Evolutionary conservation across 495 filamentous ascomycete genomes (phyloP).

Genomic region (Trichocladium uniseriatum): DNA sequence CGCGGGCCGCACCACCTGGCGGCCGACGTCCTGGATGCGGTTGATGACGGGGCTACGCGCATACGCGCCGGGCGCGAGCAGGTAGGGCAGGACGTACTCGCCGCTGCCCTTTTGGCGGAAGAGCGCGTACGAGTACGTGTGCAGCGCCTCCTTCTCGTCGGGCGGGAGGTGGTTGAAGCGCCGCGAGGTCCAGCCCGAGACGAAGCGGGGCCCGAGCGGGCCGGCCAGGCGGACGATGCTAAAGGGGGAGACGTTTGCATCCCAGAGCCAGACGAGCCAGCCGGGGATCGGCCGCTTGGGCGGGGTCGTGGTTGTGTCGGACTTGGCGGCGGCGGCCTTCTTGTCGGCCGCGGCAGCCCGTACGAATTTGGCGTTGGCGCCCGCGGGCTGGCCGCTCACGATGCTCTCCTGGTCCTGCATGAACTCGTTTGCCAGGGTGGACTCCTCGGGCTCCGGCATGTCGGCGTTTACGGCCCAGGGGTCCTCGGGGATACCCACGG

Average conservation of each 20-base stretch:
- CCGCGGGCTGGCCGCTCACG: conserved; percentile 21
- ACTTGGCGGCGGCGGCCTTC: conserved; percentile 20
- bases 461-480: conserved; percentile 78
- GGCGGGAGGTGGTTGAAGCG: conserved; percentile 80
- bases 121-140: conserved; percentile 89
- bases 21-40: conserved; percentile 75
- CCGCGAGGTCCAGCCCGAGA: conserved; percentile 89
- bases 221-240: conserved; percentile 80
- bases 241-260: conserved; percentile 94
- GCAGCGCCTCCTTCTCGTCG: conserved; percentile 74
- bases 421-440: conserved; percentile 62
- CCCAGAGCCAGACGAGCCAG: conserved; percentile 90
- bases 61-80: conserved; percentile 88
- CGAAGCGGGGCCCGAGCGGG: conserved; percentile 83
- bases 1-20: conserved; percentile 43
- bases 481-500: conserved; percentile 91
- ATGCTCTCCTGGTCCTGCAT: conserved; percentile 62
- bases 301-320: conserved; percentile 16
- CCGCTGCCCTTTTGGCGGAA: conserved; percentile 88
- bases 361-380: conserved; percentile 13
- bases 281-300: conserved; percentile 56
- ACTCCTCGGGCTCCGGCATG: conserved; percentile 66
- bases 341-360: conserved; percentile 17
- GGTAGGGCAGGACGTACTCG: conserved; percentile 87
- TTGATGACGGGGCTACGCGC: conserved; percentile 82